These are phyloP conservation scores for Aspergillus affinis DNA, from an alignment of 495 filamentous ascomycete genomes.

Conservation along the genomic window DNA sequence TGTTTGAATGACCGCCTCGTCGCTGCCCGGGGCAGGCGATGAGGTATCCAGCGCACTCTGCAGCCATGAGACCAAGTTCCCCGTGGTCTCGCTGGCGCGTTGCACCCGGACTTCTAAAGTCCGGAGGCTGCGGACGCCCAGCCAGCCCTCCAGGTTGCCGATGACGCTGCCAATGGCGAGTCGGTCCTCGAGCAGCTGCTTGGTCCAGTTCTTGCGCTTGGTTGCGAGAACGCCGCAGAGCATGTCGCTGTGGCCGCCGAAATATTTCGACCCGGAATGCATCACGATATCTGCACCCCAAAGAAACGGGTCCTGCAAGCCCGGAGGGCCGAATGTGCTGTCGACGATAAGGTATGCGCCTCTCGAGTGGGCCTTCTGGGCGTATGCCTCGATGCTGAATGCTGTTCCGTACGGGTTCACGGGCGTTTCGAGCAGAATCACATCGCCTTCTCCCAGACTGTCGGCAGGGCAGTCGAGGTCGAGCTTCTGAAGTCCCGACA, in stretches of 20 bases:
- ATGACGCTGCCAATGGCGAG: constrained; percentile 69
- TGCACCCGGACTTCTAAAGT: constrained; percentile 75
- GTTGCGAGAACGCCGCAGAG: constrained; percentile 74
- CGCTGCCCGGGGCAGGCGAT: constrained; percentile 24
- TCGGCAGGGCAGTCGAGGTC: constrained; percentile 52
- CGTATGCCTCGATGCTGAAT: constrained; percentile 60
- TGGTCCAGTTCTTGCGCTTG: constrained; percentile 48
- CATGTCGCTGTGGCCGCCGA: constrained; percentile 86
- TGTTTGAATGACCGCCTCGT: constrained; percentile 37
- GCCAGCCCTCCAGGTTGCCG: constrained; percentile 81
- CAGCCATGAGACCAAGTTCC: constrained; percentile 66
- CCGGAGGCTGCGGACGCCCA: constrained; percentile 73
- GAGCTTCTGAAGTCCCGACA: constrained; percentile 63
- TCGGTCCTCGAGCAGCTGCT: constrained; percentile 57
- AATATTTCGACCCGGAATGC: constrained; percentile 86
- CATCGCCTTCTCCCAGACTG: constrained; percentile 62
- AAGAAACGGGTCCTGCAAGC: constrained; percentile 73
- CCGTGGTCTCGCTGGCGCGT: constrained; percentile 63
- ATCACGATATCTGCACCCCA: constrained; percentile 77
- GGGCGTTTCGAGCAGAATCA: constrained; percentile 83
- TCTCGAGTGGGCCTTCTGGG: constrained; percentile 58
- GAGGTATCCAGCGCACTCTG: constrained; percentile 36
- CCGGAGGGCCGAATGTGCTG: constrained; percentile 81
- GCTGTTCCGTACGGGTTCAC: constrained; percentile 79
- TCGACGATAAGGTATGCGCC: constrained; percentile 76